Evolutionary conservation across 2,329 filamentous ascomycete species (phyloP).

Genomic region (Hymenoscyphus salicellus): DNA sequence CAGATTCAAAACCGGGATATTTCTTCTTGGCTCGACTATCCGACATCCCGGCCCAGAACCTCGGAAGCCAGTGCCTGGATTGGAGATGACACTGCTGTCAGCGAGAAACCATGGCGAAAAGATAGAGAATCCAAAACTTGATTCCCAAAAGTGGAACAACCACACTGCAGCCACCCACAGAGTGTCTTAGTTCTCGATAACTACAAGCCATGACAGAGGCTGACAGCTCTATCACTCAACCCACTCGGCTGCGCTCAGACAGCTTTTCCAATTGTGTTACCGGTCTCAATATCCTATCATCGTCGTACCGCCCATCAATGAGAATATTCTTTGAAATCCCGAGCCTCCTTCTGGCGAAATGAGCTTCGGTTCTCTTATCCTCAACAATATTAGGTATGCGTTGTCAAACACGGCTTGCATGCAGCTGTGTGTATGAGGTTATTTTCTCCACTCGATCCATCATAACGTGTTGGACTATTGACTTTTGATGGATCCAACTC

Average conservation of each 20-base stretch:
- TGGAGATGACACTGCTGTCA: neutral
- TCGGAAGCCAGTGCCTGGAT: neutral
- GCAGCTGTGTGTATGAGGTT: neutral
- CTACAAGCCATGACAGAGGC: neutral
- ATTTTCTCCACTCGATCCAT: neutral
- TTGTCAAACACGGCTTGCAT: conserved; percentile 13
- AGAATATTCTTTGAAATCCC: neutral
- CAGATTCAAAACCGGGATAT: neutral
- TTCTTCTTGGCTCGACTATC: neutral
- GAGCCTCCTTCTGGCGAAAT: neutral
- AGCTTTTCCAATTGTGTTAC: neutral
- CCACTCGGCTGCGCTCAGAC: conserved; percentile 1
- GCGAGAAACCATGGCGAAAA: neutral
- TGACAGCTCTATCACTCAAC: neutral
- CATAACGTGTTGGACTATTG: neutral
- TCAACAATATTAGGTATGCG: conserved; percentile 2
- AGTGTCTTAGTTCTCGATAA: conserved; percentile 1
- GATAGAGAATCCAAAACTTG: neutral
- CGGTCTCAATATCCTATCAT: neutral
- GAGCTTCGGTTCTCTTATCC: neutral
- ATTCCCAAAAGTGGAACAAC: neutral
- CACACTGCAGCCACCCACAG: neutral
- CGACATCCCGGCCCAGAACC: neutral
- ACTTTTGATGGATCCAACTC: neutral
- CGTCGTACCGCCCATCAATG: neutral